A percentile compares a stretch with the other conserved stretches of the same genome.
These are phyloP conservation scores for Colletotrichum liriopes DNA, from an alignment of 2,329 filamentous ascomycete genomes.

Conservation along the genomic window DNA sequence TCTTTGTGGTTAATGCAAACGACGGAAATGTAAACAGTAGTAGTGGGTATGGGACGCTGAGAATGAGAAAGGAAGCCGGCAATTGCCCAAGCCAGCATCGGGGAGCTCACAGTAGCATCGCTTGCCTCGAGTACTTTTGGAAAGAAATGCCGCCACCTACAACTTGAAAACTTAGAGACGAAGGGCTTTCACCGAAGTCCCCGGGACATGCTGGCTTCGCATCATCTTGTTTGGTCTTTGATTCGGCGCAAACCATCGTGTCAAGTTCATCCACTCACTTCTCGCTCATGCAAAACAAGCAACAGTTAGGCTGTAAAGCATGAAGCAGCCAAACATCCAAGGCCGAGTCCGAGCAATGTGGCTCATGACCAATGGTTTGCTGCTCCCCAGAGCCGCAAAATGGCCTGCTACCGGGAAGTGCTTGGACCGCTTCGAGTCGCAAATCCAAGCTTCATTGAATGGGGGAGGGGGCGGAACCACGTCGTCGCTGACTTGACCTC, in stretches of 20 bases:
- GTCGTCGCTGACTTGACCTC: conserved; percentile 28
- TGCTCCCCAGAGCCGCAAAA: conserved; percentile 19
- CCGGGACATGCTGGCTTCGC: conserved; percentile 23
- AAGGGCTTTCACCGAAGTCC: conserved; percentile 19
- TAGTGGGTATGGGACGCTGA: neutral
- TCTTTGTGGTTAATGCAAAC: conserved; percentile 21
- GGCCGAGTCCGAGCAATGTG: conserved; percentile 21
- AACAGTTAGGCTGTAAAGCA: conserved; percentile 24
- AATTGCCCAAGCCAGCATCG: neutral
- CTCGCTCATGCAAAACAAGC: conserved; percentile 36
- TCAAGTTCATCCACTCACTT: conserved; percentile 42
- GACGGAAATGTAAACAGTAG: conserved; percentile 10
- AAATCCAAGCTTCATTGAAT: conserved; percentile 36
- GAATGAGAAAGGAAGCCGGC: conserved; percentile 13
- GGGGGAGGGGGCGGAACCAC: conserved; percentile 18
- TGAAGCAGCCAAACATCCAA: conserved; percentile 14
- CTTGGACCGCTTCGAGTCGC: conserved; percentile 33
- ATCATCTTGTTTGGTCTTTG: conserved; percentile 33
- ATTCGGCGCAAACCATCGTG: conserved; percentile 34
- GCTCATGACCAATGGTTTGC: conserved; percentile 34
- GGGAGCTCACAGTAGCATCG: neutral
- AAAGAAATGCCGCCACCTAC: conserved; percentile 1
- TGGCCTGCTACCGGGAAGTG: conserved; percentile 9
- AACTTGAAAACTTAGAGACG: conserved; percentile 1
- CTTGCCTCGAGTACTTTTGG: conserved; percentile 15